Base-by-base conservation (phyloP, 371 early-diverging fungal genomes). In the Mucor saturninus region DNA sequence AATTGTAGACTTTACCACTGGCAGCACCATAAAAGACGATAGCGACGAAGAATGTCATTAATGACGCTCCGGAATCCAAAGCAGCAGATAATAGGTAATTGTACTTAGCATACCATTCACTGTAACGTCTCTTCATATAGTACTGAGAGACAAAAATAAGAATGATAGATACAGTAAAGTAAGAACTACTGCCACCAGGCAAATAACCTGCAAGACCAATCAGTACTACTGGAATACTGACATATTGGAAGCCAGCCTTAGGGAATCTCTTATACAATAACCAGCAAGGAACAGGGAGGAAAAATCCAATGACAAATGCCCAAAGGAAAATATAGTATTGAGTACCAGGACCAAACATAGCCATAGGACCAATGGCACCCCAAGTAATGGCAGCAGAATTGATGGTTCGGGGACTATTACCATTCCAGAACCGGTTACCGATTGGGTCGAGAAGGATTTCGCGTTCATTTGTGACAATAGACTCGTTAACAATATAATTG, bases 301-400 rank as follows among this genome's bases (percentile, higher is more conserved):
- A 32, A 13, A 74, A 66, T 8, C 74, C 74, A 56, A 74, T 53
- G 10, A 83, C 4, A 61, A 83, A 80, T 5, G 75, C 77, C 80
- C 79, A 83, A 14, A 77, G 66, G 32, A 83, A 60, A 1, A 83
- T 72, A 56, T 83, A 83, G 77, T 93, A 93, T n/a, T 77, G 65
- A 5, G 88, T 84, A 4, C 67, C 74, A 2, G 81, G 74, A 13
- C 91, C 84, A 66, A 91, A 90, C 84, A 90, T 86, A 50, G 72
- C 79, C 29, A 73, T 56, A 14, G 94, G 92, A 10, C 92, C 92
- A 31, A 93, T 81, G 3, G 87, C 83, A 55, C 92, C 92, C 21
- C 21, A 21, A 21, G 21, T 21, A 21, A 21, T 21, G 1, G 21
- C 21, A 21, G 21, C 21, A 21, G 80, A 77, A 65, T 80, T 77